Evolutionary conservation across 2,329 filamentous ascomycete species (phyloP), one percentile per base, ranked within the genome.

Genomic region (Ascochyta koolunga): DNA sequence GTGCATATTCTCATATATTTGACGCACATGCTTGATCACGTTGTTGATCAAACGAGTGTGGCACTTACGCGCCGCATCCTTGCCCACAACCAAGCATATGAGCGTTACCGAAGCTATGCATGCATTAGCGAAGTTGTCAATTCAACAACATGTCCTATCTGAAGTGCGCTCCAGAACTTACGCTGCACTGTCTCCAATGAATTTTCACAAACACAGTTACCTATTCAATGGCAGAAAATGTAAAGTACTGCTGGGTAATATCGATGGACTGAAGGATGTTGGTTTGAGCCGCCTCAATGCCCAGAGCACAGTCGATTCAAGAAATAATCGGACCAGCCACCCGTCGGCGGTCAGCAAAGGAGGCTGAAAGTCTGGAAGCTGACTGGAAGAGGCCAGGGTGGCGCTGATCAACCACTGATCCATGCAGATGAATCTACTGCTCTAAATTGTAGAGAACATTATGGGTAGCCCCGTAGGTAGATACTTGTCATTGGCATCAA

Each of bases 321-420:
- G 41, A 46, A 31, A 27, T 25, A 37, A 16, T 16, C 36, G 15
- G 24, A 18, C 24, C 37, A 47, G 50, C 50, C 50, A 53, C 42
- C 37, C 50, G 42, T 31, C 31, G 11, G 22, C 32, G 15, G 48
- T 33, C 48, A 39, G 40, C 32, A 37, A 16, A 15, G 21, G 38
- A 44, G 41, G 48, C 42, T 46, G 42, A 42, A 37, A 24, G 8
- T 2, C 31, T 32, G n/a, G 21, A 21, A n/a, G 16, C 7, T 50
- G 16, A 50, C 16, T 50, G 38, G 40, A 6, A 5, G 10, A 3
- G 15, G 8, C 18, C 48, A 37, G 22, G 13, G 36, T 46, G 31
- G 31, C 21, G 42, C 36, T 29, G 22, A 29, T 31, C 29, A 33
- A 37, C 31, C 29, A 47, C 31, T 36, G 31, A 37, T n/a, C 31